phyloP scores from a whole-genome alignment of 495 filamentous ascomycete species.

The Thermochaetoides thermophila region DNA sequence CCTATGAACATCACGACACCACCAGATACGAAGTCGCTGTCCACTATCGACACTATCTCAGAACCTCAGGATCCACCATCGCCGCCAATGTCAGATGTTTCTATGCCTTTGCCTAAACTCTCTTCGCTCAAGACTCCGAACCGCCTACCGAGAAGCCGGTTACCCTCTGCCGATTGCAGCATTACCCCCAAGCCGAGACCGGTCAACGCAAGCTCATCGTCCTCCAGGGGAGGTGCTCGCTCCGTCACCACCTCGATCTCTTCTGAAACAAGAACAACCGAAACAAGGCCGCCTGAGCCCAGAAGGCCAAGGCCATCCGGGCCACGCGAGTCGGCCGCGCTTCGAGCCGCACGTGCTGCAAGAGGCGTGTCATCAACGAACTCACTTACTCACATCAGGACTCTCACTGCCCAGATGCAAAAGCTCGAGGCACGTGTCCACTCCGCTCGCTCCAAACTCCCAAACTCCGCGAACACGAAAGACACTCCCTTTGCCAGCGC shows the following conservation, averaged over 20 bases:
- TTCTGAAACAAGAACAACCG: too few relatives aligned
- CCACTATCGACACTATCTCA: slow-evolving; percentile 25
- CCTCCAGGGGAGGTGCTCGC: too few relatives aligned
- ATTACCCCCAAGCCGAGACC: slow-evolving; percentile 34
- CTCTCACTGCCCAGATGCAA: slow-evolving; percentile 91
- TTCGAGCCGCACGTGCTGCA: slow-evolving; percentile 12
- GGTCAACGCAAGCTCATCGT: too few relatives aligned
- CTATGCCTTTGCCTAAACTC: slow-evolving; percentile 30
- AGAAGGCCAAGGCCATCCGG: background rate
- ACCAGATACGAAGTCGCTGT: slow-evolving; percentile 47
- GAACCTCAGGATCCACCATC: slow-evolving; percentile 39
- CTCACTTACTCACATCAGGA: slow-evolving; percentile 83
- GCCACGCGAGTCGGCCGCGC: too few relatives aligned
- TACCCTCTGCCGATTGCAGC: slow-evolving; percentile 34
- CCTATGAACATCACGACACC: slow-evolving; percentile 58
- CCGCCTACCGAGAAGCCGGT: slow-evolving; percentile 26
- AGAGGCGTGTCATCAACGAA: slow-evolving; percentile 58
- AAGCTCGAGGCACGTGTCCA: slow-evolving; percentile 85
- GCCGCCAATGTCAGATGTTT: slow-evolving; percentile 56
- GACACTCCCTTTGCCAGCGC: too few relatives aligned
- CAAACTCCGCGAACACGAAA: slow-evolving; percentile 50
- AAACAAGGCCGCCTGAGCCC: slow-evolving; percentile 9
- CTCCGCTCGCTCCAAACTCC: slow-evolving; percentile 82
- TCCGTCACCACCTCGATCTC: slow-evolving; percentile 10
- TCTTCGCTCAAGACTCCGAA: slow-evolving; percentile 13